These are phyloP conservation scores for Solanum hybrid DNA, from an alignment of 305 asterid species.

Conservation along the genomic window DNA sequence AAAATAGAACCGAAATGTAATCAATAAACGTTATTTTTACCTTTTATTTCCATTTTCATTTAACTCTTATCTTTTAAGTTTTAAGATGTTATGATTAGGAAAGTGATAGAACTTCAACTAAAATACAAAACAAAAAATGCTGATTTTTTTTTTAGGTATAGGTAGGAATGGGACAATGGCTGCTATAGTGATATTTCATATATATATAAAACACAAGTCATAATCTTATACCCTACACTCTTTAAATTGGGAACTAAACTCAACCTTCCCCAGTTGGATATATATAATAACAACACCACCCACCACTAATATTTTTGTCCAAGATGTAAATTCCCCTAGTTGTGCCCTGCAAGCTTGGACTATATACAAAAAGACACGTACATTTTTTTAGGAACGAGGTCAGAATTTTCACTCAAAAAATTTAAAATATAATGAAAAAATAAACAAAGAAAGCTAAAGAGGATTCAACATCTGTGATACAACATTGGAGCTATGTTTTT, in stretches of 20 bases:
- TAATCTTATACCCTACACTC: background rate
- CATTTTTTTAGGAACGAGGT: rapidly evolving
- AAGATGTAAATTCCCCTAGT: background rate
- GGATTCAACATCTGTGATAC: background rate
- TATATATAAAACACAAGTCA: background rate
- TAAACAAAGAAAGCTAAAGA: background rate
- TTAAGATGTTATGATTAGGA: background rate
- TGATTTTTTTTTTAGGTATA: background rate
- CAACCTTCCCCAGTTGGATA: background rate
- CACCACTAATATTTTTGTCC: background rate
- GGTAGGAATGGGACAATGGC: background rate
- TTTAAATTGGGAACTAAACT: background rate
- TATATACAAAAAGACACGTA: background rate
- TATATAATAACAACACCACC: background rate
- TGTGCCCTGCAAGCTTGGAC: background rate
- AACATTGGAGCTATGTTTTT: background rate
- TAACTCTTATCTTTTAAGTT: background rate
- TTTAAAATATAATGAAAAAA: background rate
- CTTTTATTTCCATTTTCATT: background rate
- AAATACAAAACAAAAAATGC: background rate
- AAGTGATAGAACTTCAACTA: background rate
- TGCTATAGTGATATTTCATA: background rate
- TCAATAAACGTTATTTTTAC: background rate
- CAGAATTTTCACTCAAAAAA: background rate
- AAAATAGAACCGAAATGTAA: background rate